These are phyloP conservation scores for Allium sativum DNA, from an alignment of 106 monocot genomes.

Conservation along the genomic window DNA sequence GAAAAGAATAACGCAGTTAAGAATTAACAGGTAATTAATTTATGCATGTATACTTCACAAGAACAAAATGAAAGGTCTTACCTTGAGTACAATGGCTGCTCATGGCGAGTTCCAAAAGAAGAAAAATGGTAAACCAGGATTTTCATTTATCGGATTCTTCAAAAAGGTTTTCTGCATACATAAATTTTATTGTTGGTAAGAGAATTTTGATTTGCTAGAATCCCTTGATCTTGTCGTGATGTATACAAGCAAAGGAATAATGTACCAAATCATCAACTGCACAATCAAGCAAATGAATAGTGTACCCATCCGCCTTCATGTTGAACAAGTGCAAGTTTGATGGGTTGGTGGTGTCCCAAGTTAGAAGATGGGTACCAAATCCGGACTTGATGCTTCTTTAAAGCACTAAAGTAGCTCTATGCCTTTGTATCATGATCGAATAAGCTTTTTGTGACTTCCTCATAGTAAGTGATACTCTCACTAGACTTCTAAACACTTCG, in stretches of 20 bases:
- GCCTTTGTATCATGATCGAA: too few relatives aligned
- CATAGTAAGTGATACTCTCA: constrained; percentile 68
- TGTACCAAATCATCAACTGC: constrained; percentile 82
- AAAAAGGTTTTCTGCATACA: constrained; percentile 58
- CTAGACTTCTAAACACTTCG: constrained; percentile 70
- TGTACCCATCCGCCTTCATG: too few relatives aligned
- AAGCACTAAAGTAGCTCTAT: too few relatives aligned
- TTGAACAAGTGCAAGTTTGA: too few relatives aligned
- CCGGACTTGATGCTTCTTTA: too few relatives aligned
- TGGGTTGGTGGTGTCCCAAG: too few relatives aligned
- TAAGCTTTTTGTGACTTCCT: too few relatives aligned
- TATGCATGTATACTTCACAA: background rate
- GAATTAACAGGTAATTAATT: background rate
- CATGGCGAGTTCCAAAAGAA: constrained; percentile 93
- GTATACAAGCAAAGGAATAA: background rate
- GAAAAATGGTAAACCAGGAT: constrained; percentile 74
- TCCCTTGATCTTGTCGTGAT: background rate
- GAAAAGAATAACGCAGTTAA: background rate
- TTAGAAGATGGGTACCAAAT: too few relatives aligned
- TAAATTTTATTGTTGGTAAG: background rate
- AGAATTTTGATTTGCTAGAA: background rate
- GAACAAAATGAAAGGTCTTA: constrained; percentile 6
- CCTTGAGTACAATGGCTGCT: constrained; percentile 82
- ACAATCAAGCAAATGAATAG: constrained; percentile 82
- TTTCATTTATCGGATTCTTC: constrained; percentile 43